phyloP scores from a whole-genome alignment of 2,329 filamentous ascomycete species.

The Clarireedia hainanense region DNA sequence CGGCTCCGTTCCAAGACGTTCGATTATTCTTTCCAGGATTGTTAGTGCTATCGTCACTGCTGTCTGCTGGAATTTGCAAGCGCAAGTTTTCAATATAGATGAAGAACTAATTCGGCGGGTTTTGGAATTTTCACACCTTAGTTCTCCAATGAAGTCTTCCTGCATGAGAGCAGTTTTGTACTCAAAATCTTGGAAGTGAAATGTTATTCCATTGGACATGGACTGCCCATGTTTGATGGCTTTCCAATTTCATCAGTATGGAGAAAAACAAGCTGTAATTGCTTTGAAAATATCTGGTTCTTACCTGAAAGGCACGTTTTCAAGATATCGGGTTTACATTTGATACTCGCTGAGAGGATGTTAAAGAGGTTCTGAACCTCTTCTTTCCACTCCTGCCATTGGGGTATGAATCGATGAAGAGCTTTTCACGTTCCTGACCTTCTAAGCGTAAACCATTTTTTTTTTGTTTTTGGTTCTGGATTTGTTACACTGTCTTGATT shows the following conservation, averaged over 20 bases:
- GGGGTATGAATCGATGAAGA: background rate
- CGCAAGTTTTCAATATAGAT: background rate
- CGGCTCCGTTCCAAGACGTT: background rate
- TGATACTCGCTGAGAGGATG: background rate
- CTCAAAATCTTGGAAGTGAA: background rate
- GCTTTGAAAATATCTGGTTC: background rate
- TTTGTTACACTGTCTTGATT: too few species aligned
- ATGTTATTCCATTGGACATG: background rate
- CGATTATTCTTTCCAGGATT: background rate
- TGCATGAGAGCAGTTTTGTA: background rate
- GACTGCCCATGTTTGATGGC: background rate
- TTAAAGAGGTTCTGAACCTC: background rate
- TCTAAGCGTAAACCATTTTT: too few species aligned
- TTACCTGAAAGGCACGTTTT: background rate
- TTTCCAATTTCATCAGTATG: too few species aligned
- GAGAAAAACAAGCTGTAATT: too few species aligned
- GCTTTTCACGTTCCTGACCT: too few species aligned
- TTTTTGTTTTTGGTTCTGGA: too few species aligned
- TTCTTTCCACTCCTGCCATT: background rate
- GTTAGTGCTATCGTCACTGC: background rate
- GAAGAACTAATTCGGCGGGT: background rate
- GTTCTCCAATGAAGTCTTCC: background rate
- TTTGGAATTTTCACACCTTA: background rate
- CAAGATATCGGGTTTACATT: background rate
- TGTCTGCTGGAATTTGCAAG: background rate